These are phyloP conservation scores for Atkinsonella texensis DNA, from an alignment of 2,329 filamentous ascomycete species.

Conservation along the genomic window DNA sequence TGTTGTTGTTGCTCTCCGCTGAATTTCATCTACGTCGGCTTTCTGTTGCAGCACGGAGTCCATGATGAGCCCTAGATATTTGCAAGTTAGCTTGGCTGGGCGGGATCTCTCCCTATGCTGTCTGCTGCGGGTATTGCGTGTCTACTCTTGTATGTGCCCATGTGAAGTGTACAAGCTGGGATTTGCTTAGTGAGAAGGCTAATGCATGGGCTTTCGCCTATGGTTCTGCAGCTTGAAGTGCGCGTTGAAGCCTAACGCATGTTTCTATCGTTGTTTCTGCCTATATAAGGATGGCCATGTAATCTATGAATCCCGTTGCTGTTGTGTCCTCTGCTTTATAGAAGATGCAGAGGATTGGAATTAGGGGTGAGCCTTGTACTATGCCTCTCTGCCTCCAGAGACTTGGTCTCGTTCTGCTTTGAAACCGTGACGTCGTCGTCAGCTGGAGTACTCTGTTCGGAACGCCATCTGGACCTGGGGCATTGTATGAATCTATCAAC, in stretches of 20 bases:
- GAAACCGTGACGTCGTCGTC: not conserved
- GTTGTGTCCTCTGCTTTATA: slow-evolving; percentile 11
- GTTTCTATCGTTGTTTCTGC: not conserved
- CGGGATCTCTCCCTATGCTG: not conserved
- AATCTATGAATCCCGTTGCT: slow-evolving; percentile 8
- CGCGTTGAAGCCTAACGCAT: not conserved
- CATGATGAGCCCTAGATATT: slow-evolving; percentile 5
- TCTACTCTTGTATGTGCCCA: not conserved
- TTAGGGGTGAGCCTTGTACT: slow-evolving; percentile 13
- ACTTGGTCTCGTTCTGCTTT: slow-evolving; percentile 4
- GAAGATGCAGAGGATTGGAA: slow-evolving; percentile 16
- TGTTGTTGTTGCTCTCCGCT: slow-evolving; percentile 10
- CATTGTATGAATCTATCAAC: not conserved
- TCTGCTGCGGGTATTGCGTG: not conserved
- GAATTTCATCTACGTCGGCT: slow-evolving; percentile 11
- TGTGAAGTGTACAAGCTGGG: not conserved
- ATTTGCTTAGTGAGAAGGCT: not conserved
- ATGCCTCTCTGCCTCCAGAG: slow-evolving; percentile 13
- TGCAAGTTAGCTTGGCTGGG: not conserved
- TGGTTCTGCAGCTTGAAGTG: not conserved
- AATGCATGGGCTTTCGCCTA: not conserved
- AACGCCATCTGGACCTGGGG: too few species aligned
- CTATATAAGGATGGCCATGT: not conserved
- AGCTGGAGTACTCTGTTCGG: too few species aligned
- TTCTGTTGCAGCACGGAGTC: slow-evolving; percentile 13